Conservation (phyloP, 1,284 basidiomycete genomes). For the Ustilago trichophora region DNA sequence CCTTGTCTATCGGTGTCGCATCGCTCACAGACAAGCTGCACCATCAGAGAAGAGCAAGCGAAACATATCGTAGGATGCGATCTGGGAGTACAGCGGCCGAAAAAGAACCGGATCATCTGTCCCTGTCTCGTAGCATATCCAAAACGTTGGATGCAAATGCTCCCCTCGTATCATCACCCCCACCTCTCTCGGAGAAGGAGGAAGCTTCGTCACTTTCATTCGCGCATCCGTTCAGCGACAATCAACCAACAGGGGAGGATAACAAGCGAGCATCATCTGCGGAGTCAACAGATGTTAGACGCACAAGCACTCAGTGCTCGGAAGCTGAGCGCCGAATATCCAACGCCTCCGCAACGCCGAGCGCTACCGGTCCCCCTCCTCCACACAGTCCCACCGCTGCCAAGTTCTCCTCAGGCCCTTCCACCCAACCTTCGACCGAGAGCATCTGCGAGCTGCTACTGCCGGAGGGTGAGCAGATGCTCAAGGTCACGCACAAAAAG, state of each 20-base stretch:
- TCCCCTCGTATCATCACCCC: slow-evolving; percentile 15
- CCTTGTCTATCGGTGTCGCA: slow-evolving; percentile 18
- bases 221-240: not conserved
- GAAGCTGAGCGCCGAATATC: not conserved
- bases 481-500: slow-evolving; percentile 87
- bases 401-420: not conserved
- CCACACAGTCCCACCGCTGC: not conserved
- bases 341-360: not conserved
- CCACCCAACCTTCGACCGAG: not conserved
- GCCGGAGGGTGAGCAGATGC: slow-evolving; percentile 71
- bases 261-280: not conserved
- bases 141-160: not conserved
- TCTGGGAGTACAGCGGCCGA: slow-evolving; percentile 16
- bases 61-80: slow-evolving; percentile 31
- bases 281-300: not conserved
- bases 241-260: not conserved
- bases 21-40: slow-evolving; percentile 26
- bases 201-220: not conserved
- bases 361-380: not conserved
- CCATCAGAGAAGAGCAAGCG: slow-evolving; percentile 36
- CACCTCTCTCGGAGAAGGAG: not conserved
- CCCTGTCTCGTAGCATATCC: slow-evolving; percentile 15
- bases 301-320: not conserved
- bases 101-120: not conserved
- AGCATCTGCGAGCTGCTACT: slow-evolving; percentile 20